These are phyloP conservation scores for Pseudocercospora vitis DNA, from an alignment of 2,329 filamentous ascomycete species.

Conservation along the genomic window DNA sequence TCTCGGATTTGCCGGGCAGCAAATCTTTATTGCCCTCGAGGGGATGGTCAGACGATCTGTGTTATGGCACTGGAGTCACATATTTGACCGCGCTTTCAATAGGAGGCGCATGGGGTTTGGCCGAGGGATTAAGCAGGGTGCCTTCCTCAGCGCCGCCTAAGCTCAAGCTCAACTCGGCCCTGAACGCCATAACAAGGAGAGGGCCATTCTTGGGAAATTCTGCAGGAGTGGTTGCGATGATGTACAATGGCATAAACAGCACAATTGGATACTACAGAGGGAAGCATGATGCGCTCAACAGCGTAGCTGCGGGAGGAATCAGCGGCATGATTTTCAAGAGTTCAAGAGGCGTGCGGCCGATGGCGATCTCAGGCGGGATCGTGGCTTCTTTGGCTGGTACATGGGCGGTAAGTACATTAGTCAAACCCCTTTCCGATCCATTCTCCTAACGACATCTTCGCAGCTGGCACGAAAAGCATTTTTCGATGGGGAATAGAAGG, in stretches of 20 bases:
- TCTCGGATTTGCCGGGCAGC: conserved; percentile 81
- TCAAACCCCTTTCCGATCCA: background rate
- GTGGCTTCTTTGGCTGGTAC: conserved; percentile 80
- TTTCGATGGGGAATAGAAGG: conserved; percentile 17
- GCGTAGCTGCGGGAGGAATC: conserved; percentile 76
- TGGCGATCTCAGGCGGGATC: conserved; percentile 91
- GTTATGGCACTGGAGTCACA: conserved; percentile 93
- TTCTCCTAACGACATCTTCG: conserved; percentile 5
- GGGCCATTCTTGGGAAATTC: conserved; percentile 96
- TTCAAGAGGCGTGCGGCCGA: conserved; percentile 82
- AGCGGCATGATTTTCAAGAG: conserved; percentile 97
- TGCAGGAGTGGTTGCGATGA: conserved; percentile 90
- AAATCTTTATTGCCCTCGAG: conserved; percentile 89
- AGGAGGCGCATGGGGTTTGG: conserved; percentile 88
- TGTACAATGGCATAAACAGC: conserved; percentile 92
- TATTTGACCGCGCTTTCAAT: conserved; percentile 84
- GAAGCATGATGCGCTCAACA: conserved; percentile 88
- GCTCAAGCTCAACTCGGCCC: conserved; percentile 86
- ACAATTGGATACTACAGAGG: conserved; percentile 75
- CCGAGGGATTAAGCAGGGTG: conserved; percentile 78
- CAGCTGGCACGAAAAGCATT: conserved; percentile 30
- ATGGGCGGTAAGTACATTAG: conserved; percentile 76
- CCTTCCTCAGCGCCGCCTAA: conserved; percentile 76
- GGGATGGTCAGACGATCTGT: conserved; percentile 97
- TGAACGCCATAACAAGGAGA: conserved; percentile 90